A percentile compares a stretch with the other conserved stretches of the same genome.
Evolutionary conservation across 2,329 filamentous ascomycete species (phyloP).

Genomic region (Apiospora arundinis): DNA sequence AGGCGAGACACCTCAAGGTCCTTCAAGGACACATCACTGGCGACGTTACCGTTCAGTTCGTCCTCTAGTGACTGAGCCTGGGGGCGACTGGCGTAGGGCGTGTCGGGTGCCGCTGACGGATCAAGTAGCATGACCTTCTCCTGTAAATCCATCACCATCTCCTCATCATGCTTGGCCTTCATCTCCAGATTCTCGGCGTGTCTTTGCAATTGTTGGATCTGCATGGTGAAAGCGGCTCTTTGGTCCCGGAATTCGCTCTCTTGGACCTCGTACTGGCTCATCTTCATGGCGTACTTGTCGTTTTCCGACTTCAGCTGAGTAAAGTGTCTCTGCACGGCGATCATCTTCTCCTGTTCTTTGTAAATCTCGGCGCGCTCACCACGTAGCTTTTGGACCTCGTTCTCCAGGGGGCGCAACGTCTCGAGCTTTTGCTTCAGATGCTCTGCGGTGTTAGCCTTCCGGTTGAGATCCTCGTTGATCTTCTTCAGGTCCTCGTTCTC

Average conservation of each 20-base stretch:
- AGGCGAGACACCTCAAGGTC: constrained; percentile 62
- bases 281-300: constrained; percentile 41
- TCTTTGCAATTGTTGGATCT: constrained; percentile 39
- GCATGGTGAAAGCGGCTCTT: constrained; percentile 45
- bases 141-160: constrained; percentile 63
- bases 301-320: constrained; percentile 43
- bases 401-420: constrained; percentile 59
- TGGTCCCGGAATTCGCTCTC: constrained; percentile 52
- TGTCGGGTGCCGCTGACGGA: constrained; percentile 36
- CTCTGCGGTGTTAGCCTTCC: constrained; percentile 68
- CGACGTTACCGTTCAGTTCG: constrained; percentile 60
- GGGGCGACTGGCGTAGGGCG: constrained; percentile 45
- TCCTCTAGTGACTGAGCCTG: constrained; percentile 55
- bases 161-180: constrained; percentile 57
- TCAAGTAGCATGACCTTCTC: constrained; percentile 56
- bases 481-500: constrained; percentile 65
- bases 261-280: constrained; percentile 44
- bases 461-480: constrained; percentile 63
- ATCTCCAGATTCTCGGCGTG: constrained; percentile 44
- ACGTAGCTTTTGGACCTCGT: constrained; percentile 61
- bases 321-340: constrained; percentile 40
- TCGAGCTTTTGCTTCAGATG: constrained; percentile 69
- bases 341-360: constrained; percentile 37
- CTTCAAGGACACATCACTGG: constrained; percentile 49
- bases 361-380: constrained; percentile 60